phyloP scores from a whole-genome alignment of 2,329 filamentous ascomycete genomes.

The Nemania sp. region DNA sequence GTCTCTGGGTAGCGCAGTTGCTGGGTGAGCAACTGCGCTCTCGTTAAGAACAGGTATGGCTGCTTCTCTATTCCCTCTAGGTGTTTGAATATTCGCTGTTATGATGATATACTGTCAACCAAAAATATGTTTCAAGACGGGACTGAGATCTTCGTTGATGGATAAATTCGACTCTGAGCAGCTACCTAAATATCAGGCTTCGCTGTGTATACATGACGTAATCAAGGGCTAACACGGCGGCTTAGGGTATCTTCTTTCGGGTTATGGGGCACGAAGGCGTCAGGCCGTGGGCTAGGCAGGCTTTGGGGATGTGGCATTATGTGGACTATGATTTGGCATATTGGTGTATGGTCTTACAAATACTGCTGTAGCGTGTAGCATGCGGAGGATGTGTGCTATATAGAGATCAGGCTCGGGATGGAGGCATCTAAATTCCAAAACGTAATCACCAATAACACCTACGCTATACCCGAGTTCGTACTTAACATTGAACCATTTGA shows the following conservation, averaged over 20 bases:
- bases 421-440: too few relatives aligned
- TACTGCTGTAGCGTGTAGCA: too few relatives aligned
- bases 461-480: too few relatives aligned
- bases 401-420: too few relatives aligned
- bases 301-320: neutral
- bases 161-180: conserved; percentile 42
- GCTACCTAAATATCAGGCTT: neutral
- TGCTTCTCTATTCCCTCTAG: neutral
- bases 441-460: too few relatives aligned
- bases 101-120: conserved; percentile 49
- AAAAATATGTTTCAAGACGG: conserved; percentile 54
- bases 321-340: too few relatives aligned
- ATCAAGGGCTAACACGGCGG: conserved; percentile 2
- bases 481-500: too few relatives aligned
- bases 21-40: conserved; percentile 41
- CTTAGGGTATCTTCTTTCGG: neutral
- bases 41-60: conserved; percentile 33
- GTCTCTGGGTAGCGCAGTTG: conserved; percentile 60
- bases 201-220: neutral
- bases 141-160: conserved; percentile 51
- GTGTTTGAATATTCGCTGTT: conserved; percentile 26
- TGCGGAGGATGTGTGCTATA: too few relatives aligned
- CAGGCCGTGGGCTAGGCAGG: too few relatives aligned
- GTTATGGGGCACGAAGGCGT: neutral
- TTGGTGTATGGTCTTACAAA: too few relatives aligned